Base-by-base conservation (phyloP, 805 yeast genomes). In the Suhomyces prunicola region DNA sequence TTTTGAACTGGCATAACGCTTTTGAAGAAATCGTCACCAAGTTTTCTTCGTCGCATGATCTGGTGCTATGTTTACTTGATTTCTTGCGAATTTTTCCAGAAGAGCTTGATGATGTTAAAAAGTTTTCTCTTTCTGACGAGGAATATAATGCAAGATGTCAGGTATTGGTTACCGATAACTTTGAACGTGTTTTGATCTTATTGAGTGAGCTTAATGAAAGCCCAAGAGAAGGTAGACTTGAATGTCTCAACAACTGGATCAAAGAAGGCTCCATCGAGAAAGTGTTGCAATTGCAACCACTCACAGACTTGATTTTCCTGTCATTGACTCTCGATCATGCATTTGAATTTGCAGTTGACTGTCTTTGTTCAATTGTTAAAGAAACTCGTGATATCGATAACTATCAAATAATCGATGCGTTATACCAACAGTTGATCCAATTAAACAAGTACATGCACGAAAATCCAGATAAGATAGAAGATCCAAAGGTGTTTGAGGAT, bases 31-130 rank as follows among this genome's bases (percentile, higher is more conserved):
- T 90, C 52, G 81, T 88, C 13, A 56, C 76, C 4, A 65, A 70
- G 17, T 68, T 87, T 39, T 75, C 81, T 15, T 50, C 62, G 13
- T 42, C 55, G 50, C 69, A 73, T 49, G 73, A 66, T 50, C 65
- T 73, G 47, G 65, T 79, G 60, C 65, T 72, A 4, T 72, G 82
- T 47, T 67, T 93, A 44, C 74, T 96, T 52, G 96, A 89, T 64
- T 91, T 93, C 62, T 78, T 94, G 57, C 86, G 85, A 65, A 86
- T 94, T 49, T 73, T 94, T 52, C 99, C 99, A 1, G 98, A 94
- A 67, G 99, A 94, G 70, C 79, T 91, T 44, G 71, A 85, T 44
- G 96, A 88, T 60, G 83, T 85, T 48, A 88, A 86, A 59, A 84
- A 84, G 54, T 83, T 94, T 1, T 86, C 92, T 15, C 74, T 93